Base-by-base conservation (phyloP, 108 stramenopile genomes). In the Schizochytrium sp. region DNA sequence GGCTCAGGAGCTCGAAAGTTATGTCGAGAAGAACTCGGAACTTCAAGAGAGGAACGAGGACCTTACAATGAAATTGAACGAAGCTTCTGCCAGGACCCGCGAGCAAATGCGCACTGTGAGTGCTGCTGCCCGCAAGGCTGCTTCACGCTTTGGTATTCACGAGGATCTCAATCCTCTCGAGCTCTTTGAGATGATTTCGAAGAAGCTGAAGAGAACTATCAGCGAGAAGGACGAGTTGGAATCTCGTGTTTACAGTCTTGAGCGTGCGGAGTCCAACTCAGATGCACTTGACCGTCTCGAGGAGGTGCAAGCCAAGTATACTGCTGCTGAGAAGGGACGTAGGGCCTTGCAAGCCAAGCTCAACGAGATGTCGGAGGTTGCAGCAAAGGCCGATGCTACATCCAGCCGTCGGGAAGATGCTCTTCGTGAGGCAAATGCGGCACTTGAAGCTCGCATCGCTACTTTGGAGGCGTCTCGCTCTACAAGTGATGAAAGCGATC, bases 401-500 rank as follows among this genome's bases (percentile, higher is more conserved):
- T 28, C 19, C 15, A 15, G 64, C 7, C 64, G 64, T 12, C 64
- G 64, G 42, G 64, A 69, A 38, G 12, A 69, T 38, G 64, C 64
- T 0, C 28, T 69, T 8, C 64, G 64, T 8, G 64, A 69, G 64
- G 64, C 64, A 44, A 69, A 69, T 44, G 44, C 40, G 64, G 64
- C 64, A 8, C 64, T 69, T 15, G 64, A 69, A 15, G 64, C 64
- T 38, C 64, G 64, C 64, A 44, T 69, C 28, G 64, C 64, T 69
- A 44, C 64, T 12, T 44, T 69, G 2, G 64, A 69, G 28, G 64
- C 64, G 10, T 69, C 64, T 8, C 64, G 15, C 10, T 38, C 64
- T 28, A 38, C 53, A 13, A 83, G 53, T 38, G 28, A 42, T 10
- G 76, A 83, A 53, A 83, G n/a, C 47, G 76, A 83, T 38, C 49